Evolutionary conservation across 306 rosid species (phyloP).

Genomic region (Ziziphus jujuba): DNA sequence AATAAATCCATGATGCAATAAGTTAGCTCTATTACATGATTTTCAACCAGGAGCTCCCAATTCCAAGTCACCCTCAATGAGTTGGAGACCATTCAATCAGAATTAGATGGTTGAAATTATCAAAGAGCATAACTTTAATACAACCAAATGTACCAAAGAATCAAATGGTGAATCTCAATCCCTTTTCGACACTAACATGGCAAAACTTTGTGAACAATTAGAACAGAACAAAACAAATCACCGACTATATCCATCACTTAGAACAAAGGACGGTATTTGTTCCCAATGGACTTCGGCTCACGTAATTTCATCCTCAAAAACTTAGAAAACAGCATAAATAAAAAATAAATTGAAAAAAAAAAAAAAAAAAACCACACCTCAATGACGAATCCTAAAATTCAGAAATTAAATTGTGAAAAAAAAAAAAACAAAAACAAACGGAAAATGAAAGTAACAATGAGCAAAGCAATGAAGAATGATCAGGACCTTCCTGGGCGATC

Average conservation of each 20-base stretch:
- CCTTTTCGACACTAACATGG: conserved; percentile 33
- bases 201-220: background rate
- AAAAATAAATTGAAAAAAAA: no score
- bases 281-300: no score
- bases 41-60: conserved; percentile 13
- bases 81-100: background rate
- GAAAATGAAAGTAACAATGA: conserved; percentile 2
- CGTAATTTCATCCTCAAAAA: no score
- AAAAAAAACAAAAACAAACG: background rate
- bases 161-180: conserved; percentile 32
- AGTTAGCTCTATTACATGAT: conserved; percentile 24
- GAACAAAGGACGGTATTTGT: no score
- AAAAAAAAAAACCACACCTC: no score
- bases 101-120: conserved; percentile 17
- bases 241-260: no score
- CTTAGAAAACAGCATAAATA: background rate
- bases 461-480: conserved; percentile 7
- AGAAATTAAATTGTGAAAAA: background rate
- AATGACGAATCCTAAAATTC: background rate
- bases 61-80: conserved; percentile 12
- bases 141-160: conserved; percentile 21
- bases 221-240: no score
- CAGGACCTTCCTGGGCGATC: conserved; percentile 47
- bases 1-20: conserved; percentile 16
- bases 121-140: conserved; percentile 18